Evolutionary conservation across 805 yeast species (phyloP).

Genomic region (Pichia paraexigua): DNA sequence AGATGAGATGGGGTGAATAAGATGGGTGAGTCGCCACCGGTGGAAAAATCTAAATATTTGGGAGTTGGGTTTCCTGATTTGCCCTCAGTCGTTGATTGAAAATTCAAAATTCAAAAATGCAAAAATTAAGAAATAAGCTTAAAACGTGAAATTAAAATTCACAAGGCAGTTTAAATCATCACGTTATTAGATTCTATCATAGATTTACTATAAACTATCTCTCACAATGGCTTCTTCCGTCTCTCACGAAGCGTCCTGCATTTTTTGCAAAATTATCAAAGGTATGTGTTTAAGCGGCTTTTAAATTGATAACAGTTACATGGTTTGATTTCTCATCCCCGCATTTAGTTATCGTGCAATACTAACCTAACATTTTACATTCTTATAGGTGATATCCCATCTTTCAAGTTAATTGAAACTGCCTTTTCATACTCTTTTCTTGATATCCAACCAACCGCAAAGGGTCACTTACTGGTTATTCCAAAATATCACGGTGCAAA

Average conservation of each 20-base stretch:
- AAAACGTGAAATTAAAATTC: too few species aligned
- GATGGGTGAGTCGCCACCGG: not conserved
- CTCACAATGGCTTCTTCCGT: constrained; percentile 23
- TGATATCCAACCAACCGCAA: constrained; percentile 88
- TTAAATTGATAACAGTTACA: not conserved
- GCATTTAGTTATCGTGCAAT: not conserved
- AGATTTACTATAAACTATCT: too few species aligned
- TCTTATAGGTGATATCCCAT: constrained; percentile 81
- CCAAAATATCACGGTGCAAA: constrained; percentile 94
- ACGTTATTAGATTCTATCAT: too few species aligned
- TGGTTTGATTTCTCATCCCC: not conserved
- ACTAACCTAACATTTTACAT: not conserved
- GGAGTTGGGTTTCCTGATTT: not conserved
- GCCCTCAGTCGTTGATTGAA: not conserved
- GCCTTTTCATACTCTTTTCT: constrained; percentile 71
- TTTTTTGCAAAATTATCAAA: constrained; percentile 90
- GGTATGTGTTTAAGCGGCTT: constrained; percentile 33
- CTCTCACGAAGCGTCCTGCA: constrained; percentile 53
- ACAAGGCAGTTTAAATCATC: too few species aligned
- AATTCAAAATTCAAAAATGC: not conserved
- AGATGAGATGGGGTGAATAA: too few species aligned
- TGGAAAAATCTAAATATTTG: not conserved
- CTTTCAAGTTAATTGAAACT: constrained; percentile 86
- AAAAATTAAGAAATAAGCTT: too few species aligned
- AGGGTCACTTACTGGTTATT: constrained; percentile 82